Evolutionary conservation across 2,329 filamentous ascomycete genomes (phyloP).

Genomic region (Trichothecium roseum): DNA sequence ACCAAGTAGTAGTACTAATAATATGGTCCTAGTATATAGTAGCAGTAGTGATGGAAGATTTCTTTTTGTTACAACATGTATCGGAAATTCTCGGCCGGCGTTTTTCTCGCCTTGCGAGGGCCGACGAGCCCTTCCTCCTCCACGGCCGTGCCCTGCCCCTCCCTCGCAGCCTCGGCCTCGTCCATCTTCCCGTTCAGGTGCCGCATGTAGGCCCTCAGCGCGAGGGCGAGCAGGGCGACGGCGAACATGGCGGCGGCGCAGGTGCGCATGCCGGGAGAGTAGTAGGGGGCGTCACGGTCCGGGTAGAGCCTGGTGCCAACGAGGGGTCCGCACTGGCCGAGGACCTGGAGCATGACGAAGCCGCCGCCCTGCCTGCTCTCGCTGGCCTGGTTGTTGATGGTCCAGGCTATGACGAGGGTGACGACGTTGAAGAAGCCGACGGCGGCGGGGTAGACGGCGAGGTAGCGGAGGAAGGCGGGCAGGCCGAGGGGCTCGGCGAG

Average conservation of each 20-base stretch:
- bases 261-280: constrained; percentile 49
- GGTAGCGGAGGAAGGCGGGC: constrained; percentile 48
- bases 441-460: constrained; percentile 68
- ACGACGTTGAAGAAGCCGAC: constrained; percentile 77
- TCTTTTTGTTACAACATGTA: constrained; percentile 33
- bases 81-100: constrained; percentile 22
- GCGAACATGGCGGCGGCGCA: constrained; percentile 53
- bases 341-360: constrained; percentile 69
- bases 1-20: neutral
- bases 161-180: constrained; percentile 15
- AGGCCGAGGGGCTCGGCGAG: constrained; percentile 39
- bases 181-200: constrained; percentile 39
- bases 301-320: constrained; percentile 60
- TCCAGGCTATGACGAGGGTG: constrained; percentile 79
- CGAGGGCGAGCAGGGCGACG: constrained; percentile 45
- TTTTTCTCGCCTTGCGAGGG: constrained; percentile 11
- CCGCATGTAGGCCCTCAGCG: constrained; percentile 42
- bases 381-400: constrained; percentile 70
- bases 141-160: constrained; percentile 11
- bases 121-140: constrained; percentile 31
- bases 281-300: constrained; percentile 47
- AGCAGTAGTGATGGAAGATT: neutral
- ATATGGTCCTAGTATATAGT: neutral
- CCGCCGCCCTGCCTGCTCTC: constrained; percentile 62
- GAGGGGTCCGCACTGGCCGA: constrained; percentile 71